These are phyloP conservation scores for Vinca minor DNA, from an alignment of 257 asterid species.

Conservation along the genomic window DNA sequence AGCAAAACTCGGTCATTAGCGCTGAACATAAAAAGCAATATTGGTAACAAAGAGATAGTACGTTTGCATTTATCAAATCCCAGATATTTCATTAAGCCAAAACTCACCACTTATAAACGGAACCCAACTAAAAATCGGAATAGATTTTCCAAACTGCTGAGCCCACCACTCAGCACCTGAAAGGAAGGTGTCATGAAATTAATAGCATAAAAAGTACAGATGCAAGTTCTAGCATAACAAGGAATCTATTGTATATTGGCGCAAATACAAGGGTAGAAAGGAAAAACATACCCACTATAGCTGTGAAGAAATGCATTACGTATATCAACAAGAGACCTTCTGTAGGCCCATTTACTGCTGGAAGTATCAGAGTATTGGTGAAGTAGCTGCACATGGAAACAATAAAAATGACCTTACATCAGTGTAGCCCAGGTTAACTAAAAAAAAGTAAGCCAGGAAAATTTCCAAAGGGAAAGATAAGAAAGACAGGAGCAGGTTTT, in stretches of 20 bases:
- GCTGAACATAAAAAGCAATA: neutral
- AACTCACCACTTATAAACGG: constrained; percentile 66
- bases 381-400: constrained; percentile 58
- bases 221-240: neutral
- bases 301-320: constrained; percentile 58
- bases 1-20: neutral
- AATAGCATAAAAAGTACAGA: neutral
- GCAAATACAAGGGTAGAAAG: constrained; percentile 10
- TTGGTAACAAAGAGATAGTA: too few relatives aligned
- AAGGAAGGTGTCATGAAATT: constrained; percentile 18
- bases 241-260: neutral
- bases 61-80: too few relatives aligned
- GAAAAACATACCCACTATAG: constrained; percentile 50
- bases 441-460: neutral
- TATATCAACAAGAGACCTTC: constrained; percentile 89
- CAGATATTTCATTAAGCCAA: neutral
- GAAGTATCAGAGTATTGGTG: constrained; percentile 89
- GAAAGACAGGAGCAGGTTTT: neutral
- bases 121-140: constrained; percentile 74
- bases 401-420: neutral
- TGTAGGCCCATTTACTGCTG: constrained; percentile 87
- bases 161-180: constrained; percentile 66
- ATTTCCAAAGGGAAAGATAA: neutral
- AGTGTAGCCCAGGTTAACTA: neutral
- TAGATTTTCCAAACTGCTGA: constrained; percentile 59